Evolutionary conservation across 1,284 basidiomycete genomes (phyloP).

Genomic region (Cutaneotrichosporon arboriforme): DNA sequence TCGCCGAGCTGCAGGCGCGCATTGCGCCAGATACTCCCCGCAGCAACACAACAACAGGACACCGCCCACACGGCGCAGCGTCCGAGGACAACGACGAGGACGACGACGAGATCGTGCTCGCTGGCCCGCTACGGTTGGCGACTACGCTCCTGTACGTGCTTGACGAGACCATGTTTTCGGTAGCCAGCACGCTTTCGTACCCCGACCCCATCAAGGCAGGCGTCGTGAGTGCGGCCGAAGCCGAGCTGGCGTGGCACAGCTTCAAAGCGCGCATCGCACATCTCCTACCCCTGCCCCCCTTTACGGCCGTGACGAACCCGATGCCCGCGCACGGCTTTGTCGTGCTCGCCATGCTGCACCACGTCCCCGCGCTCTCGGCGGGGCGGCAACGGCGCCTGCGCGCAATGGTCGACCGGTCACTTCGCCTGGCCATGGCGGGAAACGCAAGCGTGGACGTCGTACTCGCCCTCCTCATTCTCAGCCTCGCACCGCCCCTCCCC

Average conservation of each 20-base stretch:
- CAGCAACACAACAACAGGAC: not conserved
- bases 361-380: slow-evolving; percentile 13
- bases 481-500: slow-evolving; percentile 16
- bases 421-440: slow-evolving; percentile 24
- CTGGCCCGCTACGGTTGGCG: slow-evolving; percentile 10
- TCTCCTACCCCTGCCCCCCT: slow-evolving; percentile 28
- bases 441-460: slow-evolving; percentile 25
- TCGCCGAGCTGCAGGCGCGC: not conserved
- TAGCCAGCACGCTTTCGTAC: slow-evolving; percentile 14
- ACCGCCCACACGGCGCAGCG: no score
- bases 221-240: slow-evolving; percentile 15
- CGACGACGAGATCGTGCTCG: not conserved
- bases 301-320: slow-evolving; percentile 22
- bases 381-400: not conserved
- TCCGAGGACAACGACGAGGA: not conserved
- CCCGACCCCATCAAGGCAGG: slow-evolving; percentile 21
- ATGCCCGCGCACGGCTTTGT: slow-evolving; percentile 30
- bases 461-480: slow-evolving; percentile 28
- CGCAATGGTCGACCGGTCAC: slow-evolving; percentile 21
- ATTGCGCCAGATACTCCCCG: not conserved
- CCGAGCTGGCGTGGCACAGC: slow-evolving; percentile 29
- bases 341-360: slow-evolving; percentile 24
- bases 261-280: slow-evolving; percentile 31
- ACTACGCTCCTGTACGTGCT: slow-evolving; percentile 7
- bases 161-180: slow-evolving; percentile 22